Base-by-base conservation (phyloP, 148 eudicot species). In the Drosera capensis region DNA sequence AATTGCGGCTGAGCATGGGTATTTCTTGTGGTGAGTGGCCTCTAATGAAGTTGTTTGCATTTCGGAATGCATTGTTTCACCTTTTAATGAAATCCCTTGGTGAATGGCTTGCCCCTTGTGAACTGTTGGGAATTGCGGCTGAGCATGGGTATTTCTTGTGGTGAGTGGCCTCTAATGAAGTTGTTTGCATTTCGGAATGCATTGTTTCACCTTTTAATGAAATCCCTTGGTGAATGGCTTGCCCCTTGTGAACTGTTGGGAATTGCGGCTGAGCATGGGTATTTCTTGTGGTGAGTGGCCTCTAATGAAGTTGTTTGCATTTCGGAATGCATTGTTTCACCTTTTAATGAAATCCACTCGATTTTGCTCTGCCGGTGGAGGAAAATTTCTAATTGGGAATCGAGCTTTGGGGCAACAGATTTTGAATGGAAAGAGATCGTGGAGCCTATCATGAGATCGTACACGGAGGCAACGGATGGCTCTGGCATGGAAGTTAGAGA, bases 391-490 rank as follows among this genome's bases (percentile, higher is more conserved):
- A 79, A 71, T 4, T 84, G 94, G 94, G 79, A 79, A 49, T 49
- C 77, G 15, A 55, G 56, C 37, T 41, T 51, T n/a, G 46, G 45
- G 1, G 43, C 43, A 30, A 26, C 41, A n/a, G 79, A 74, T 46
- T 74, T 80, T 44, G 79, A 73, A n/a, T 80, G 94, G 94, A 79
- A 71, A 60, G 76, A 84, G 53, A 77, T 84, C 44, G 94, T 74
- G 23, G 76, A 73, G 57, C 94, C 94, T 8, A 51, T 84, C 37
- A 80, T 79, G 94, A 63, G 51, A 48, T 62, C 65, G 0, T 84
- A 84, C 42, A 77, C 71, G 2, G 90, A 80, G 56, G 79, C 94
- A 49, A 84, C 94, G 1, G 94, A 84, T 66, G 94, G 94, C 3
- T 84, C 94, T 8, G 64, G 51, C 52, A 70, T 84, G 20, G 94